Evolutionary conservation across 331 rosid genomes (phyloP), one percentile per base, ranked within the genome.

Genomic region (Pyracantha coccinea): DNA sequence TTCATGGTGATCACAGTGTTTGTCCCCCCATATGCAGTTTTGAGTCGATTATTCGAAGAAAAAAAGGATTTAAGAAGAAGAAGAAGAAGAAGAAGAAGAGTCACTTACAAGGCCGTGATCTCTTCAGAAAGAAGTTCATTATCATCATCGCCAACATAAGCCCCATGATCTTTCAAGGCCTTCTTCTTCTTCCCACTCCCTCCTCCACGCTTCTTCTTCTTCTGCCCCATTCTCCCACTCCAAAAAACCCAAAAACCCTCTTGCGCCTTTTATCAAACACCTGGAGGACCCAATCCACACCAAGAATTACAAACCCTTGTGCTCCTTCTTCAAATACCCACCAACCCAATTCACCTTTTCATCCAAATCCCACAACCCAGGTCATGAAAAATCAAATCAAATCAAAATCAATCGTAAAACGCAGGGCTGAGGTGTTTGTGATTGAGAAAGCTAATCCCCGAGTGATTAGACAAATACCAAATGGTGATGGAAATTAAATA

Each of bases 31-130:
- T 3, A 27, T 28, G 68, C 68, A 63, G 44, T 16, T 63, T 8
- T 28, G 1, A 28, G 24, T 63, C 44, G 29, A 45, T 41, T 16
- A 9, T 7, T 28, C 24, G 38, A 47, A 47, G 28, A 80, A 50
- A 13, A 29, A 79, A 74, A 65, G 32, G 69, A 45, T 24, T 20
- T 2, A n/a, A 73, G 11, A 33, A 13, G 15, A 13, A 63, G 35
- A 35, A 35, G 8, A 66, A 14, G 15, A 14, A 64, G 29, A 41
- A 41, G 11, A 35, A 13, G 19, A 14, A 64, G 38, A 66, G 28
- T 44, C 14, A 35, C 90, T 86, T 88, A 94, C 97, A 94, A 52
- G 76, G 97, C 99, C 23, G 99, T 94, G 57, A 94, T 87, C 83
- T 94, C 99, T 74, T 94, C 97, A 31, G 96, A 77, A 28, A 84